Base-by-base conservation (phyloP, 345 rosid species). In the Salix dunnii region DNA sequence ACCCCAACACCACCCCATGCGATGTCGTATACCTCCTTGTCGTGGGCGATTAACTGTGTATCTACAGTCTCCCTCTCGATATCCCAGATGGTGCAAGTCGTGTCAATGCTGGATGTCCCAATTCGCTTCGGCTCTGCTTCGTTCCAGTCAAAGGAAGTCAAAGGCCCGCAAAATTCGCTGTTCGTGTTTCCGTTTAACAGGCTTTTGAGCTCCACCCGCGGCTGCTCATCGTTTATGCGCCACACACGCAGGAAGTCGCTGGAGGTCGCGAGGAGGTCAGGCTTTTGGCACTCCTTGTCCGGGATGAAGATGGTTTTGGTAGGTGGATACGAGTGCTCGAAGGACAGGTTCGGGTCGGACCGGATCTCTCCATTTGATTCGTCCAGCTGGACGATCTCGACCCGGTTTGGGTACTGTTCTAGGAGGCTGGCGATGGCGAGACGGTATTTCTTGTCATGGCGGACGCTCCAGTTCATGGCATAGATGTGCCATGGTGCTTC, bases 381-480 rank as follows among this genome's bases (percentile, higher is more conserved):
- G 55, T 95, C 99, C 28, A 93, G 98, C 88, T 95, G 97, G 27
- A 95, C 97, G 27, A 93, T 95, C 86, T 95, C 99, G 48, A 95
- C 94, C 10, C 92, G 88, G 86, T 95, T 95, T 0, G 78, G 82
- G 82, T 74, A 84, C 76, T 90, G 94, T 79, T 95, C 99, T 67
- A 95, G 92, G 72, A 91, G 90, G 84, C 94, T 89, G 70, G 97
- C 93, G 79, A 95, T 93, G 33, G 99, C 99, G 66, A 95, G 92
- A 0, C 99, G 94, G 82, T 93, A 95, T 81, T 93, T 91, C 87
- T 91, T 95, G 86, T 95, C 99, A 21, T 97, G 96, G 76, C 99
- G 98, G 79, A 95, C 99, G 77, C 98, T 93, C 98, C 99, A 95
- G 83, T 95, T 95, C 99, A 95, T 95, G 64, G 99, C 97, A 88